These are phyloP conservation scores for Clarireedia sp. DNA, from an alignment of 2,329 filamentous ascomycete species.

Conservation along the genomic window DNA sequence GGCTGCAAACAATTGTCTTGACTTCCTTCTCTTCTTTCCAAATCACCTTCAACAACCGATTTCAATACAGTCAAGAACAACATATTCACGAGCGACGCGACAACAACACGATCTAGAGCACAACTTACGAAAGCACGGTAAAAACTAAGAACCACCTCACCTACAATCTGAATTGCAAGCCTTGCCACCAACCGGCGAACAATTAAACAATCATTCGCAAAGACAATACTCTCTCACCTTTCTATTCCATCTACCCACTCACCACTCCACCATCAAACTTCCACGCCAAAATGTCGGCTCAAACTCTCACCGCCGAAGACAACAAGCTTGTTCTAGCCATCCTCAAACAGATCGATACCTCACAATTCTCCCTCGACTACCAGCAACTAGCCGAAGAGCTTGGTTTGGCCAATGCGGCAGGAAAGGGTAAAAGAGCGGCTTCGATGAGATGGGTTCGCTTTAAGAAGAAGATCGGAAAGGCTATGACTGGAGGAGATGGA, in stretches of 20 bases:
- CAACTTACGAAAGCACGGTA: no score
- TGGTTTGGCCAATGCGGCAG: neutral
- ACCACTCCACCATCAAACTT: neutral
- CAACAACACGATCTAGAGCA: no score
- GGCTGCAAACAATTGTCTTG: no score
- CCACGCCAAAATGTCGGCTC: neutral
- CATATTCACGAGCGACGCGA: no score
- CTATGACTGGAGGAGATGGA: neutral
- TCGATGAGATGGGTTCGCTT: neutral
- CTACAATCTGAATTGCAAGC: no score
- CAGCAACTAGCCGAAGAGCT: neutral
- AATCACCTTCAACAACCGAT: no score
- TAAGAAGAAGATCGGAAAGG: neutral
- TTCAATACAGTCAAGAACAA: no score
- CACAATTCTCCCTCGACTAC: neutral
- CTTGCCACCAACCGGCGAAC: no score
- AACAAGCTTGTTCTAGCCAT: neutral
- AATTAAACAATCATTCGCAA: no score
- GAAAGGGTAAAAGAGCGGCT: neutral
- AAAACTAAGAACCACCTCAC: no score
- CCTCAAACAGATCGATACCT: neutral
- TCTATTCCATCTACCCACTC: no score
- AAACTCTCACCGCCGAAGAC: neutral
- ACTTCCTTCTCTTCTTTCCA: no score
- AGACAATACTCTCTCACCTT: accelerated